Conservation (phyloP, 2,329 filamentous ascomycete genomes). For the Epichloe scottii region DNA sequence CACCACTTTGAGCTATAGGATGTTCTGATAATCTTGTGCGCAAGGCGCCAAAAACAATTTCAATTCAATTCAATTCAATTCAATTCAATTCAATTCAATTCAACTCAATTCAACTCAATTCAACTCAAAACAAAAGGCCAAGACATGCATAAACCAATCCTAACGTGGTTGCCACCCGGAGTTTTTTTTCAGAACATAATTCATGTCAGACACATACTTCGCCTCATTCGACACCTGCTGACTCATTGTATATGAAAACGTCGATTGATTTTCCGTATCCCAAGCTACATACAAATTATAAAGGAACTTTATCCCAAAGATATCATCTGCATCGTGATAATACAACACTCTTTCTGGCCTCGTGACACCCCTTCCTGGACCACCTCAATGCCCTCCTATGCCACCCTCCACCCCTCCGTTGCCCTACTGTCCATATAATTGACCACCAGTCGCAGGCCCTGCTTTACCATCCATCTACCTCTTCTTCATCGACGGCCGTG, state of each 20-base stretch:
- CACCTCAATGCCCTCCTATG: background rate
- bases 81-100: no score
- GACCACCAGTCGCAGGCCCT: background rate
- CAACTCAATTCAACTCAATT: no score
- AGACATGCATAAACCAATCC: background rate
- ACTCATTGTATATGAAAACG: background rate
- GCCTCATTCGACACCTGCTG: no score
- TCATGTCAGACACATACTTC: no score
- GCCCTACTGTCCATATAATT: background rate
- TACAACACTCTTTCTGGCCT: background rate
- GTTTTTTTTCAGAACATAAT: no score
- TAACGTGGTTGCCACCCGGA: background rate
- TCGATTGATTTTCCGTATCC: background rate
- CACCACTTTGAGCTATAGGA: background rate
- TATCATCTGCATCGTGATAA: background rate
- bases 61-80: background rate
- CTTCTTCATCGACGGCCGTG: conserved; percentile 47
- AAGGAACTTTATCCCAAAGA: background rate
- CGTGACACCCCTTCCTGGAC: background rate
- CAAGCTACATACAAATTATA: conserved; percentile 6
- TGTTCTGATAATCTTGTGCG: conserved; percentile 1
- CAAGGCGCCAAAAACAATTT: background rate
- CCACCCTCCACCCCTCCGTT: no score
- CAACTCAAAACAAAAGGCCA: no score
- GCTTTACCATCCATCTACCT: conserved; percentile 26